phyloP scores from a whole-genome alignment of 176 grass and related monocot species.

The Hyparrhenia diplandra region DNA sequence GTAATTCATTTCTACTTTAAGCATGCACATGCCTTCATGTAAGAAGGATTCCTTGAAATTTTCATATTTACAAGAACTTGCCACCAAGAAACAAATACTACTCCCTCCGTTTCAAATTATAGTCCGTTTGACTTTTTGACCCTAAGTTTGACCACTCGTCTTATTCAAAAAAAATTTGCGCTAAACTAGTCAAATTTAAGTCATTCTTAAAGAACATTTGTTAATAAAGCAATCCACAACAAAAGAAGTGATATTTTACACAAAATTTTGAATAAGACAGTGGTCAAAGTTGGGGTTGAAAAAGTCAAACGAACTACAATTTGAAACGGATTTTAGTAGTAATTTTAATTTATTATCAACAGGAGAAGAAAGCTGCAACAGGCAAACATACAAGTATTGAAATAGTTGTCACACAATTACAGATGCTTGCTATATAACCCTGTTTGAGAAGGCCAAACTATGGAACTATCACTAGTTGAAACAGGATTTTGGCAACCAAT shows the following conservation, averaged over 20 bases:
- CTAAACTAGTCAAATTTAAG: too few species aligned
- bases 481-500: not conserved
- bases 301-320: too few species aligned
- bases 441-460: not conserved
- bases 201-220: too few species aligned
- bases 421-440: not conserved
- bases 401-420: not conserved
- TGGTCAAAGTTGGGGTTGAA: too few species aligned
- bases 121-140: too few species aligned
- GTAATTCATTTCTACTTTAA: not conserved
- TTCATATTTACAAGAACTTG: not conserved
- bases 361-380: not conserved
- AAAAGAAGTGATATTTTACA: too few species aligned
- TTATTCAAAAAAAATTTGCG: too few species aligned
- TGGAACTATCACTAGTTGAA: not conserved
- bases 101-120: too few species aligned
- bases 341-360: not conserved
- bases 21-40: not conserved
- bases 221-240: too few species aligned
- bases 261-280: too few species aligned
- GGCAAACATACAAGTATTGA: not conserved
- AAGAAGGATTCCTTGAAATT: not conserved
- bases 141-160: too few species aligned
- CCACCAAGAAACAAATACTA: not conserved
- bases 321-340: too few species aligned